A percentile compares a stretch with the other conserved stretches of the same genome.
Evolutionary conservation across 345 rosid species (phyloP).

Genomic region (Euclidium syriacum): DNA sequence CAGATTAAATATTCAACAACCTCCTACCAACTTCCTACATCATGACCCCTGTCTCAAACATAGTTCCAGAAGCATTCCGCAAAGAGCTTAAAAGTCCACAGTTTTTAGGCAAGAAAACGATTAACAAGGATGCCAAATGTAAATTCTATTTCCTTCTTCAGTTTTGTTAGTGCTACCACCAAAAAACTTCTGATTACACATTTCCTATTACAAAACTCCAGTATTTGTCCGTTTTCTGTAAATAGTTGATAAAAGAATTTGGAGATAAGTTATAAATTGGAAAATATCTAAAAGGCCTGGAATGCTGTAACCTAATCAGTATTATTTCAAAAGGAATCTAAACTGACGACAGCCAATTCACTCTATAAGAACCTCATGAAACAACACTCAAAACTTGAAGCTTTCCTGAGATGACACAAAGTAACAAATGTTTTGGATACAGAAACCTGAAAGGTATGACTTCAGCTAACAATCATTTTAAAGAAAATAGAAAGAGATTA

Average conservation of each 20-base stretch:
- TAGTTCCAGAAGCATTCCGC: background rate
- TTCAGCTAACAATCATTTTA: background rate
- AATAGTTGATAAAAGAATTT: background rate
- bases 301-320: background rate
- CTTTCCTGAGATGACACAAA: background rate
- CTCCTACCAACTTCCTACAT: background rate
- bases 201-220: background rate
- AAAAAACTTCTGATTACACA: background rate
- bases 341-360: background rate
- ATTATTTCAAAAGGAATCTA: background rate
- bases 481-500: conserved; percentile 18
- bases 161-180: background rate
- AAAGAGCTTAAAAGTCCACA: background rate
- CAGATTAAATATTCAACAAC: background rate
- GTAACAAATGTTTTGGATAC: background rate
- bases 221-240: background rate
- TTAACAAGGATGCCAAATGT: background rate
- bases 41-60: background rate
- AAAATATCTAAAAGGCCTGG: background rate
- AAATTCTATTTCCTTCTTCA: background rate
- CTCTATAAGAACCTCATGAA: background rate
- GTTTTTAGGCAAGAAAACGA: background rate
- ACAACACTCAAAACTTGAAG: conserved; percentile 4
- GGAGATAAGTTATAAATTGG: background rate
- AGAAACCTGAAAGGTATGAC: background rate